A percentile compares a stretch with the other conserved stretches of the same genome.
phyloP scores from a whole-genome alignment of 2,329 filamentous ascomycete species.

The Arthrobotrys sphaeroides region DNA sequence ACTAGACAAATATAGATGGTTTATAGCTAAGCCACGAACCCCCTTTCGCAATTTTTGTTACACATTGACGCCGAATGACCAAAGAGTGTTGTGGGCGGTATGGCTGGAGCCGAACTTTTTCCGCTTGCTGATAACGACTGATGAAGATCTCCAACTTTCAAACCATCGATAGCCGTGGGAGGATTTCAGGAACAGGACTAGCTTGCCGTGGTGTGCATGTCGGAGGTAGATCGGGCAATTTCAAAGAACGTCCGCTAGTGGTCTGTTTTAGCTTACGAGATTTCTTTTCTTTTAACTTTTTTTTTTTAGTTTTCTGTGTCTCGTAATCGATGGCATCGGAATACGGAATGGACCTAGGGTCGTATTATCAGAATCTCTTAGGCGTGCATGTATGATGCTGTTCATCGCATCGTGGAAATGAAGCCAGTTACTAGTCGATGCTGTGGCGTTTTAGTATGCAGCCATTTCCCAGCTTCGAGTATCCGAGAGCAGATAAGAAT shows the following conservation, averaged over 20 bases:
- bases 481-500: slow-evolving; percentile 9
- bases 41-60: slow-evolving; percentile 47
- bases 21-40: slow-evolving; percentile 42
- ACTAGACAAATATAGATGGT: not conserved
- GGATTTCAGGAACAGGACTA: slow-evolving; percentile 21
- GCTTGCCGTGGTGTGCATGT: slow-evolving; percentile 6
- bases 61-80: slow-evolving; percentile 38
- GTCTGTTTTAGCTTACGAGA: not conserved
- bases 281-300: not conserved
- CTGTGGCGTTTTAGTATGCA: slow-evolving; percentile 40
- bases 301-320: not conserved
- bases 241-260: not conserved
- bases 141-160: slow-evolving; percentile 26
- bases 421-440: slow-evolving; percentile 26
- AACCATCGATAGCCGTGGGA: slow-evolving; percentile 26
- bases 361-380: slow-evolving; percentile 25
- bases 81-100: slow-evolving; percentile 3
- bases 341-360: slow-evolving; percentile 9
- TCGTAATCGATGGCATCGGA: not conserved
- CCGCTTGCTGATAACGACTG: not conserved
- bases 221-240: slow-evolving; percentile 45
- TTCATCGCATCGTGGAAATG: slow-evolving; percentile 52
- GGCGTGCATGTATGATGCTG: slow-evolving; percentile 28
- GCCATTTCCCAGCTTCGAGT: slow-evolving; percentile 1
- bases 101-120: slow-evolving; percentile 14